Percentiles rank a stretch among this genome's conserved stretches.
These are phyloP conservation scores for Rhamnella rubrinervis DNA, from an alignment of 331 rosid genomes.

Conservation along the genomic window DNA sequence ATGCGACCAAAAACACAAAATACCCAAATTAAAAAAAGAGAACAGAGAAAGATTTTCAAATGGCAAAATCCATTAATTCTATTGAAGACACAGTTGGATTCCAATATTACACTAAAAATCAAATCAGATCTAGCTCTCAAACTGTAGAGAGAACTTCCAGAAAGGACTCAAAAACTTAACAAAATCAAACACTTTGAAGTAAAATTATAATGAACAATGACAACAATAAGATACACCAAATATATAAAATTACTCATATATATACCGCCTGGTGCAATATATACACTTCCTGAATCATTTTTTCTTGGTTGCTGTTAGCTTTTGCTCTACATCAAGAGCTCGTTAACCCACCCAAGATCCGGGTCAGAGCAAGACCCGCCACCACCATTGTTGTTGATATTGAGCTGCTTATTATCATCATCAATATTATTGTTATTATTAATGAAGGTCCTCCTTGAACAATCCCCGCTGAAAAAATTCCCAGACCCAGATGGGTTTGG, in stretches of 20 bases:
- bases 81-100: constrained; percentile 18
- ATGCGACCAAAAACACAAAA: not conserved
- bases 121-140: constrained; percentile 22
- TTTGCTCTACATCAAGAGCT: constrained; percentile 64
- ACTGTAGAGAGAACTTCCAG: not conserved
- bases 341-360: constrained; percentile 93
- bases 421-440: too few relatives aligned
- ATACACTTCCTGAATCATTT: constrained; percentile 36
- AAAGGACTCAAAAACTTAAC: not conserved
- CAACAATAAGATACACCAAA: constrained; percentile 28
- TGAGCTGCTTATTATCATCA: constrained; percentile 1
- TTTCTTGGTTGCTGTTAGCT: not conserved
- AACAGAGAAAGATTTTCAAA: too few relatives aligned
- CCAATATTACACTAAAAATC: constrained; percentile 19
- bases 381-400: constrained; percentile 19
- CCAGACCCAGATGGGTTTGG: constrained; percentile 32
- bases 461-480: constrained; percentile 22
- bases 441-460: constrained; percentile 17
- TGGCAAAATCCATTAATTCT: not conserved
- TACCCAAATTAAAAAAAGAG: not conserved
- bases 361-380: constrained; percentile 44
- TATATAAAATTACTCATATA: constrained; percentile 6
- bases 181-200: not conserved
- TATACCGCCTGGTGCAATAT: constrained; percentile 36
- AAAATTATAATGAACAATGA: constrained; percentile 15